Evolutionary conservation across 352 stramenopile species (phyloP).

Genomic region (Globisporangium iwayamae): DNA sequence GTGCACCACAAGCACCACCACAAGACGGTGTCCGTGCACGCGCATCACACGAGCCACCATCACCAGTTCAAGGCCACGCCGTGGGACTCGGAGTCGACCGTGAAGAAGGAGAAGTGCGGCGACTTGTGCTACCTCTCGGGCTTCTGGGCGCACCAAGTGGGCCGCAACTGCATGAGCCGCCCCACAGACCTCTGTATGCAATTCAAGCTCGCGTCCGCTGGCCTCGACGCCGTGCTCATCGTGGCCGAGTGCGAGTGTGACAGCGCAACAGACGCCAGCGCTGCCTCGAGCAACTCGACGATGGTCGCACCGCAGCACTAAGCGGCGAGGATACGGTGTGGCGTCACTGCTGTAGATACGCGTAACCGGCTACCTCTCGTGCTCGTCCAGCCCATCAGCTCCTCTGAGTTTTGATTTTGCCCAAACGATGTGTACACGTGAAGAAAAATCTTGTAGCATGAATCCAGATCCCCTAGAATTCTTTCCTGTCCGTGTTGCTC

Average conservation of each 20-base stretch:
- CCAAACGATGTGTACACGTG: neutral
- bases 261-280: neutral
- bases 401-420: neutral
- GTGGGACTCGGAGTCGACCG: constrained; percentile 46
- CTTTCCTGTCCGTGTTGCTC: neutral
- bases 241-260: constrained; percentile 55
- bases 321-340: too few species aligned
- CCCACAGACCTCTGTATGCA: constrained; percentile 52
- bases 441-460: neutral
- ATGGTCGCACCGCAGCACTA: neutral
- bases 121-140: constrained; percentile 54
- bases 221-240: constrained; percentile 46
- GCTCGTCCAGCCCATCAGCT: neutral
- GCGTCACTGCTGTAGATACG: too few species aligned
- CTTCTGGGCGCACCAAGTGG: constrained; percentile 58
- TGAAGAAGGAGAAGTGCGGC: constrained; percentile 52
- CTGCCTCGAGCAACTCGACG: neutral
- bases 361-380: neutral
- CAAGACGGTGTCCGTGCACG: neutral
- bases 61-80: constrained; percentile 54
- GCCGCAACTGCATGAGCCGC: constrained; percentile 53
- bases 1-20: constrained; percentile 7
- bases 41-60: constrained; percentile 3
- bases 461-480: neutral
- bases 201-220: constrained; percentile 47